A percentile compares a stretch with the other conserved stretches of the same genome.
Conservation (phyloP, 2,329 filamentous ascomycete genomes). For the Cercospora zeina region DNA sequence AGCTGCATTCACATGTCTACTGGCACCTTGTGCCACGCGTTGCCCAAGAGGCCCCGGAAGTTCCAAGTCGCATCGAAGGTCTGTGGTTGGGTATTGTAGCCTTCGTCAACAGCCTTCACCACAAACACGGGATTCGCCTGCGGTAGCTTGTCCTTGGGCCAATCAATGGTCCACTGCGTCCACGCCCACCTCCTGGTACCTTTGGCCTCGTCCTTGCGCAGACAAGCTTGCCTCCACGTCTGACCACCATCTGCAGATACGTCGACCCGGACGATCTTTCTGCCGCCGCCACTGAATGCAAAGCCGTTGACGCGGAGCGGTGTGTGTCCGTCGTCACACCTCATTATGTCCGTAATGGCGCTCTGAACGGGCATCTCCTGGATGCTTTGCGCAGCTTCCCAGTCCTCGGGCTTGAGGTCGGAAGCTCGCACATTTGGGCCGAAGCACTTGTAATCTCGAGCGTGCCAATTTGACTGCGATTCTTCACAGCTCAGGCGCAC, state of each 20-base stretch:
- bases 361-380: slow-evolving; percentile 69
- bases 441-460: slow-evolving; percentile 68
- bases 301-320: slow-evolving; percentile 56
- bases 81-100: slow-evolving; percentile 67
- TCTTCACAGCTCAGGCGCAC: slow-evolving; percentile 67
- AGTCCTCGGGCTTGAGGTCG: slow-evolving; percentile 55
- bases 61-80: slow-evolving; percentile 63
- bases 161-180: slow-evolving; percentile 60
- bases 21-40: slow-evolving; percentile 64
- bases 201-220: slow-evolving; percentile 54
- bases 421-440: slow-evolving; percentile 49
- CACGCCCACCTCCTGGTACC: slow-evolving; percentile 62
- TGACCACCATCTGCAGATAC: slow-evolving; percentile 63
- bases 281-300: slow-evolving; percentile 67
- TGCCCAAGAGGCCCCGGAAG: slow-evolving; percentile 63
- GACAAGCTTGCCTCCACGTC: slow-evolving; percentile 64
- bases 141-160: slow-evolving; percentile 44
- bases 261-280: slow-evolving; percentile 67
- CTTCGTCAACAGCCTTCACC: slow-evolving; percentile 66
- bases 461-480: slow-evolving; percentile 65
- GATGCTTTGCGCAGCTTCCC: slow-evolving; percentile 63
- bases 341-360: slow-evolving; percentile 56
- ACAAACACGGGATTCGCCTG: slow-evolving; percentile 48
- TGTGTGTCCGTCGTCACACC: slow-evolving; percentile 30
- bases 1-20: slow-evolving; percentile 5